These are phyloP conservation scores for Yamadazyma sp. DNA, from an alignment of 805 yeast species.

Conservation along the genomic window DNA sequence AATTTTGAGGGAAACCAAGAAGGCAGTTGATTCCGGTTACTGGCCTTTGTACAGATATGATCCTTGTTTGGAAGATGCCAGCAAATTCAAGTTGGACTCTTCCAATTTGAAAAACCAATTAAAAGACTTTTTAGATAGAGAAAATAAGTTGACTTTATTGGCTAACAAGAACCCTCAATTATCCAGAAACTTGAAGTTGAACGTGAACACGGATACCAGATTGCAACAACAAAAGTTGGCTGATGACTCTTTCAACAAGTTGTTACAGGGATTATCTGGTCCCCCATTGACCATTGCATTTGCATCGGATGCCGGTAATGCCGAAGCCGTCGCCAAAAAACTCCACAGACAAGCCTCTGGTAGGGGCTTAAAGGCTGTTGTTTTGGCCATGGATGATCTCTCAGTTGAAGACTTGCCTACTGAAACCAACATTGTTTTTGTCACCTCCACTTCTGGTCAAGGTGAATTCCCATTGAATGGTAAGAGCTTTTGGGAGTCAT, in stretches of 20 bases:
- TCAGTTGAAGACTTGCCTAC: slow-evolving; percentile 70
- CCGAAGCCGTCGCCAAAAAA: slow-evolving; percentile 77
- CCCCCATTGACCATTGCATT: slow-evolving; percentile 85
- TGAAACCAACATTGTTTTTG: slow-evolving; percentile 67
- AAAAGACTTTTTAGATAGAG: slow-evolving; percentile 80
- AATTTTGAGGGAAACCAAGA: slow-evolving; percentile 81
- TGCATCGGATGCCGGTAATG: slow-evolving; percentile 93
- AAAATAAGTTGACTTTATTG: slow-evolving; percentile 79
- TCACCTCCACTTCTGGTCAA: slow-evolving; percentile 79
- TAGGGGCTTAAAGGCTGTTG: slow-evolving; percentile 70
- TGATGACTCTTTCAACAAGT: slow-evolving; percentile 69
- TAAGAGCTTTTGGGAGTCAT: slow-evolving; percentile 69
- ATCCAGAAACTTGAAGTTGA: slow-evolving; percentile 67
- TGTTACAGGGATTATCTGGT: slow-evolving; percentile 85
- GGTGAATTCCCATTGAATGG: slow-evolving; percentile 88
- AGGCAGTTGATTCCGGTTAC: slow-evolving; percentile 89
- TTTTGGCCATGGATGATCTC: slow-evolving; percentile 68
- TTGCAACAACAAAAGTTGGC: slow-evolving; percentile 64
- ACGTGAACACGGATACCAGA: slow-evolving; percentile 58
- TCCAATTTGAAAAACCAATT: slow-evolving; percentile 75
- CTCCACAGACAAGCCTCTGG: slow-evolving; percentile 75
- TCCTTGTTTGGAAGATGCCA: slow-evolving; percentile 53
- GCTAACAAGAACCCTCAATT: slow-evolving; percentile 70
- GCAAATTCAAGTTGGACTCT: slow-evolving; percentile 82
- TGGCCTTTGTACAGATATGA: slow-evolving; percentile 93